Evolutionary conservation across 192 early-diverging fungal species (phyloP).

Genomic region (Entomortierella chlamydospora): DNA sequence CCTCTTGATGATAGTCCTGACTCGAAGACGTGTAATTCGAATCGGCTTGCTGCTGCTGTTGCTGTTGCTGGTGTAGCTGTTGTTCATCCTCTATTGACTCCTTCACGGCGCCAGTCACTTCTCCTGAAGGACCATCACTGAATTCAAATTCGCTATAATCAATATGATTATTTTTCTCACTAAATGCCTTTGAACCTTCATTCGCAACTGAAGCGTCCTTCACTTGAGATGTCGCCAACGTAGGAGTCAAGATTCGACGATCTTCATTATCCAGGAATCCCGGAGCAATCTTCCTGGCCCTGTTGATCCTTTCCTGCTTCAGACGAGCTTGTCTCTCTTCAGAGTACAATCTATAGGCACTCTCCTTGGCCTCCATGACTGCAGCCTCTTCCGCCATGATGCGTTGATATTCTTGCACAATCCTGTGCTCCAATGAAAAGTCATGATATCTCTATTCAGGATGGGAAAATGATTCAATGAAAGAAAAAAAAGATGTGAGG

Average conservation of each 20-base stretch:
- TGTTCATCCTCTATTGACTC: neutral
- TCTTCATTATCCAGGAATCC: slow-evolving; percentile 72
- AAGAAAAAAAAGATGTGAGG: neutral
- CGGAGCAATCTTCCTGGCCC: slow-evolving; percentile 72
- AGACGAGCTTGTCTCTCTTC: slow-evolving; percentile 60
- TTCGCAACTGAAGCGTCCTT: neutral
- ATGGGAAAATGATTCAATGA: neutral
- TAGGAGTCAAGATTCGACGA: slow-evolving; percentile 65
- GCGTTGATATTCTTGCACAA: slow-evolving; percentile 59
- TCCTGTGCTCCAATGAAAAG: slow-evolving; percentile 65
- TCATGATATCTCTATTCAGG: slow-evolving; percentile 54
- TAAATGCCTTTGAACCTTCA: too few relatives aligned
- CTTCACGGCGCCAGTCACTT: neutral
- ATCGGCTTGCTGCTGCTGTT: neutral
- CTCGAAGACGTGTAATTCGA: too few relatives aligned
- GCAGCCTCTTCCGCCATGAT: slow-evolving; percentile 45
- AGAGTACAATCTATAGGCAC: slow-evolving; percentile 45
- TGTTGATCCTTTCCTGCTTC: slow-evolving; percentile 56
- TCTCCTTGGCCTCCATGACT: slow-evolving; percentile 39
- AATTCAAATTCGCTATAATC: slow-evolving; percentile 51
- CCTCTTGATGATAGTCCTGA: neutral
- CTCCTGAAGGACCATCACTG: slow-evolving; percentile 1
- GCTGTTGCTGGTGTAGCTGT: neutral
- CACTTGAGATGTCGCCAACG: slow-evolving; percentile 34
- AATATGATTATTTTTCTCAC: slow-evolving; percentile 7